phyloP scores from a whole-genome alignment of 2,329 filamentous ascomycete species.

The Alternaria brassicae region DNA sequence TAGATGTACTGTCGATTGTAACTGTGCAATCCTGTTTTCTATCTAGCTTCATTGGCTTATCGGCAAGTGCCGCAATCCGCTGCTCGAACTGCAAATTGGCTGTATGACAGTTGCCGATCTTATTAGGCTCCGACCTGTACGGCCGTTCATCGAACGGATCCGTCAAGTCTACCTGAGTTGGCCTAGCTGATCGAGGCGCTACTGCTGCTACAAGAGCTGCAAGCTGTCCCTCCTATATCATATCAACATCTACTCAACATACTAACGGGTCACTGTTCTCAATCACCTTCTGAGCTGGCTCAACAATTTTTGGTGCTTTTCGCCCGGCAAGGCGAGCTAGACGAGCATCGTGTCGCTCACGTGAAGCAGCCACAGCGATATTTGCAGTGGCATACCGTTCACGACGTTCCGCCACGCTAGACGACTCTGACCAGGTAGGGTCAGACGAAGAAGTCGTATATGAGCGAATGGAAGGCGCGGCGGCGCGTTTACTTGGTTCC shows the following conservation, averaged over 20 bases:
- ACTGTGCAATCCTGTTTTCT: no score
- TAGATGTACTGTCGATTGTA: no score
- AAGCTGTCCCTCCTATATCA: neutral
- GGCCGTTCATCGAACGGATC: neutral
- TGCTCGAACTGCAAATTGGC: neutral
- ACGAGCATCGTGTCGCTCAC: no score
- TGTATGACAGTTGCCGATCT: neutral
- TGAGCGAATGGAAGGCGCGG: no score
- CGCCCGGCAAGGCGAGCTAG: no score
- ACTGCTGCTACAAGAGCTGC: neutral
- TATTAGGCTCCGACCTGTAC: neutral
- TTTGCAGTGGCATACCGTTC: no score
- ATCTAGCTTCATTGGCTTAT: neutral
- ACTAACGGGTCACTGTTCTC: neutral
- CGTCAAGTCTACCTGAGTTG: neutral
- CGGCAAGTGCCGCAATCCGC: neutral
- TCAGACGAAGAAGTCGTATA: no score
- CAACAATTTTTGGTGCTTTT: no score
- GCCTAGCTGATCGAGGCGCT: neutral
- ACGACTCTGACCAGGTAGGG: no score
- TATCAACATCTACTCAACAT: neutral
- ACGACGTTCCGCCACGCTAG: no score
- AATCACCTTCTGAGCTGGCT: neutral
- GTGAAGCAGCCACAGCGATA: no score
- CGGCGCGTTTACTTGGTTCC: neutral